Evolutionary conservation across 1,284 basidiomycete genomes (phyloP), one percentile per base, ranked within the genome.

Genomic region (Fereydounia khargensis): DNA sequence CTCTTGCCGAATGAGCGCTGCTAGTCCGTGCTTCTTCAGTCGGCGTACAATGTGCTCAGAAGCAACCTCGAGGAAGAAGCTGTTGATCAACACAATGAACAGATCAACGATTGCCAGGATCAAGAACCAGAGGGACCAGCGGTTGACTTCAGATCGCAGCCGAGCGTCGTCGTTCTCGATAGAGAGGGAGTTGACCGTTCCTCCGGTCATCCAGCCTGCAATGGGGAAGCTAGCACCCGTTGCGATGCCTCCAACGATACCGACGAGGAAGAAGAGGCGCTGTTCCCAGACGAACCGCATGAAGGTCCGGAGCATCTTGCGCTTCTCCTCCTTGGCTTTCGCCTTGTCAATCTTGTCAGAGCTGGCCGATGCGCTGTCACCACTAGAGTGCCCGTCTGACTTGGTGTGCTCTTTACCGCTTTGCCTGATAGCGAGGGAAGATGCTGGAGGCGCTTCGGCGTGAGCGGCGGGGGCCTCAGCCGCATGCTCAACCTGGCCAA

Each of bases 151-250:
- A 18, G 20, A 24, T 14, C 57, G 58, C 27, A 68, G 49, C 4
- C 41, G 42, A 1, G 24, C 25, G 20, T 49, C 27, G 42, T 68
- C 49, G 16, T 45, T 47, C 20, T 61, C 34, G 49, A 68, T 64
- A n/a, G 58, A 63, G 3, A 73, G 47, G 4, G 50, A 47, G 10
- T 65, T 60, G 38, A 73, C 62, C 1, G 59, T 61, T 10, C 54
- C 42, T 23, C 71, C 73, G 1, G 65, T 69, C 11, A 73, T 44
- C 62, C 62, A 73, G 3, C 71, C 78, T 2, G 70, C 68, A 13
- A 79, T 54, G 1, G 77, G 75, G 45, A 79, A 79, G 11, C 74
- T 68, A 2, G 49, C 65, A n/a, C 78, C 79, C 5, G 70, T 53
- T 5, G 44, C 42, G 13, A 57, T 16, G 11, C 56, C 48, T 1